Conservation (phyloP, 441 rosid genomes). For the Metrosideros polymorpha region DNA sequence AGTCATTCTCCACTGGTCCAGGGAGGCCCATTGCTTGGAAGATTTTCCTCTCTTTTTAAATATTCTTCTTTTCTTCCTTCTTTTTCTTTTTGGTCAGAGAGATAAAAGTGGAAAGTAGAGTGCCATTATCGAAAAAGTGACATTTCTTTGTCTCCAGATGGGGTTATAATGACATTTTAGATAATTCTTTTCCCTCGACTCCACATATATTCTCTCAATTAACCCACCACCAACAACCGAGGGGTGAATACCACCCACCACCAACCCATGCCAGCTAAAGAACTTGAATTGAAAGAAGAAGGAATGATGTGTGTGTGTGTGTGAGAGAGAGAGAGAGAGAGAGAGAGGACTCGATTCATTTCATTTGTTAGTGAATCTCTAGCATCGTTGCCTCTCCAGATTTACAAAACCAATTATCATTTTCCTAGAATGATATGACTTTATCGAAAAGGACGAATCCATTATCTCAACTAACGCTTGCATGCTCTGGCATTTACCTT, state of each 20-base stretch:
- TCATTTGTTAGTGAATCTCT: neutral
- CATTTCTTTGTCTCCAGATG: neutral
- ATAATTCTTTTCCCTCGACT: neutral
- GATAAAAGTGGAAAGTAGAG: neutral
- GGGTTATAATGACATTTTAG: neutral
- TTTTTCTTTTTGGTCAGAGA: neutral
- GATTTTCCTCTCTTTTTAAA: neutral
- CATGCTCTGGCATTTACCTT: neutral
- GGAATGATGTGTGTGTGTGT: neutral
- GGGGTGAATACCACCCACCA: neutral
- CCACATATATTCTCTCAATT: neutral
- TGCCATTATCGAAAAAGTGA: neutral
- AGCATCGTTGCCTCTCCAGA: neutral
- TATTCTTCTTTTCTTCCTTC: neutral
- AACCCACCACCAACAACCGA: neutral
- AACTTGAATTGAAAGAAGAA: neutral
- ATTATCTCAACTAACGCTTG: neutral
- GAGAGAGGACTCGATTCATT: neutral
- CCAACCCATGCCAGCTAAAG: neutral
- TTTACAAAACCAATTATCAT: neutral
- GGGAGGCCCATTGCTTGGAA: neutral
- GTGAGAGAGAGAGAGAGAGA: neutral
- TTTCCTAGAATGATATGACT: neutral
- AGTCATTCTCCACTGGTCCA: neutral
- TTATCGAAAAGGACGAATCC: neutral